Base-by-base conservation (phyloP, 306 rosid species). In the Bauhinia variegata region DNA sequence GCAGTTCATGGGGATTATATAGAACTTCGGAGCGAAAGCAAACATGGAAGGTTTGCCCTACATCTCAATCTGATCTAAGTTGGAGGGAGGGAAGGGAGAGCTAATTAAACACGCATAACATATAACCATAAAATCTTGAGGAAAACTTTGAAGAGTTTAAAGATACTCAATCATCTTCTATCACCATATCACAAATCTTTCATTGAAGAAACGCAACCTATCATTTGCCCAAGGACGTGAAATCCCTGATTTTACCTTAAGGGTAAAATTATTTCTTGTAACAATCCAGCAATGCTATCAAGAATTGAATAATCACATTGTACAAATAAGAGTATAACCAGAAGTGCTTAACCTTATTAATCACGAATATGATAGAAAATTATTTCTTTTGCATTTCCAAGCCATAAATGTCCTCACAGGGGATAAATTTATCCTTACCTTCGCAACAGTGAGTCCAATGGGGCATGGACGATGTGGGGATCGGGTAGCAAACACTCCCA, bases 381-480 rank as follows among this genome's bases (percentile, higher is more conserved):
- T 16, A 36, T 43, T 63, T 17, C 17, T 17, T 8, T 63, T 30
- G 55, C 30, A 34, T 17, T 18, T 31, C 33, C 56, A 44, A 17
- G 19, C 19, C 23, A 36, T 19, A 75, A 70, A 65, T 11, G 30
- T 68, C 53, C n/a, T 49, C 18, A 7, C 14, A 60, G 36, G 39
- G 37, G 68, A 37, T 70, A 62, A 33, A 57, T 49, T 30, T 47
- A 6, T 38, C 42, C 76, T 65, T 75, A 87, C 98, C 96, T 84
- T 93, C 5, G 97, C 96, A 79, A 93, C 88, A 12, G 96, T 86
- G 65, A 89, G 91, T 72, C 98, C 98, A 74, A 93, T 89, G 76
- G 98, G 98, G 73, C 96, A 93, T 15, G 93, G 93, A 61, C 98
- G 87, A 68, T 93, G 98, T 69, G 98, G 98, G 54, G 96, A 84